Percentiles rank a stretch among this genome's conserved stretches.
These are phyloP conservation scores for Emmonsia crescens DNA, from an alignment of 2,329 filamentous ascomycete species.

Conservation along the genomic window DNA sequence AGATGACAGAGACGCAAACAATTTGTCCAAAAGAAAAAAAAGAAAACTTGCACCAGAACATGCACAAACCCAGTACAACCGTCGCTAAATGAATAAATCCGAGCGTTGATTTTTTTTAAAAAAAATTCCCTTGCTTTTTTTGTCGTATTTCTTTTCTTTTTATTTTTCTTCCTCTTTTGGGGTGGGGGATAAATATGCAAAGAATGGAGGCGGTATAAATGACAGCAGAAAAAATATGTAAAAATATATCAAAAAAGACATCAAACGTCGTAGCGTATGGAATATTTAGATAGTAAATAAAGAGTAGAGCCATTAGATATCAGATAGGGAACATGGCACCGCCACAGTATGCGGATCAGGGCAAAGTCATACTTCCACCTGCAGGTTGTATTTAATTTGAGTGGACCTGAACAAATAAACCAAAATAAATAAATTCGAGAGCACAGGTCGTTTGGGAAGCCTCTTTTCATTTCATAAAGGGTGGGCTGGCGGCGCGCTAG, in stretches of 20 bases:
- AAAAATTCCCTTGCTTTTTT: neutral
- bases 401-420: neutral
- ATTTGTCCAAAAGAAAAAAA: neutral
- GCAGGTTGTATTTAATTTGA: neutral
- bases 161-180: neutral
- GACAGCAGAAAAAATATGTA: neutral
- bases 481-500: neutral
- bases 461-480: constrained; percentile 6
- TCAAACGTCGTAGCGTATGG: neutral
- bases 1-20: neutral
- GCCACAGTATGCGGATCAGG: neutral
- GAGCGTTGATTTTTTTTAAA: too few relatives aligned
- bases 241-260: neutral
- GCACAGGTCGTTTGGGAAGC: constrained; percentile 11
- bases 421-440: neutral
- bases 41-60: neutral
- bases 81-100: neutral
- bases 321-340: neutral
- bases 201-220: neutral
- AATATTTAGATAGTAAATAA: neutral
- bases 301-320: neutral
- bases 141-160: neutral
- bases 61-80: neutral
- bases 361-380: neutral
- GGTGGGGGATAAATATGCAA: neutral